Base-by-base conservation (phyloP, 73 alveolate species). In the Symbiodinium pilosum region DNA sequence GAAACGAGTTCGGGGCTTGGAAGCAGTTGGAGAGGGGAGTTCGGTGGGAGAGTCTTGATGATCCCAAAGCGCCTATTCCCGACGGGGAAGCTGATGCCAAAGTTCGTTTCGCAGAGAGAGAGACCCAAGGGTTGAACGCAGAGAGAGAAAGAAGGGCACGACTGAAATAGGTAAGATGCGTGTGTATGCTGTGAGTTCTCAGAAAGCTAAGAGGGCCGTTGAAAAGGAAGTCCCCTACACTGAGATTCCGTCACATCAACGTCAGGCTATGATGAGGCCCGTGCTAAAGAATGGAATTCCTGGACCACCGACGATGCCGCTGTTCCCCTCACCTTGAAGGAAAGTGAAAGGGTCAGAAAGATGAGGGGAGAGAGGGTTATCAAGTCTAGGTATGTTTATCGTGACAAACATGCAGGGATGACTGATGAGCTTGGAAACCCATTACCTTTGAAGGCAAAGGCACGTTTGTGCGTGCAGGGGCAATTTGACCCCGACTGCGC, bases 291-390 rank as follows among this genome's bases (percentile, higher is more conserved):
- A 38, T 86, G 94, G 94, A n/a, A 86, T 32, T 38, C 52, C 2
- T 86, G 94, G 94, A 7, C 24, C 11, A 59, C 47, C 28, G 47
- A 34, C 24, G 94, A 86, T 47, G 44, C 84, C 28, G 94, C 52
- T 4, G 94, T 51, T n/a, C 42, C 34, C 2, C 9, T 86, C n/a
- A 21, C 39, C 7, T 36, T 12, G 2, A 20, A 11, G 38, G 94
- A 51, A 2, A n/a, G 56, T 7, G 42, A 86, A 40, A 14, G 52
- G 43, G 40, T 86, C 28, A 12, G 11, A 0, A 0, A 0, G 36
- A 43, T 21, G 34, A 20, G 6, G 0, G 26, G 4, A 6, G 75
- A 43, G 7, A 2, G 94, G n/a, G 56, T 86, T 4, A 38, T 86
- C 24, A 43, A 12, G 34, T 51, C 84, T 0, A 1, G 84, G 1